phyloP scores from a whole-genome alignment of 768 basidiomycete species.

The Boletus rubescentipes region DNA sequence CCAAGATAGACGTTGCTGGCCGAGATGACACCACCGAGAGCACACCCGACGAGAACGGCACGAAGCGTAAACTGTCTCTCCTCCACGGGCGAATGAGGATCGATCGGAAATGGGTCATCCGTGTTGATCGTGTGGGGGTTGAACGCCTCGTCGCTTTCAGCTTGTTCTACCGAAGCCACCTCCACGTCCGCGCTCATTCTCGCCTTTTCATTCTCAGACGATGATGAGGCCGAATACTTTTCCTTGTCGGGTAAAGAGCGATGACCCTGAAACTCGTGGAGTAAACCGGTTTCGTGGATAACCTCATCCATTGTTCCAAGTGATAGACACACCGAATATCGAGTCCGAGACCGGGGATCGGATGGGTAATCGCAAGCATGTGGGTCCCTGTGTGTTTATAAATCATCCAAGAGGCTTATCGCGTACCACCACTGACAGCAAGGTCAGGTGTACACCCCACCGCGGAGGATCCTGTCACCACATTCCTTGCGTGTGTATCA shows the following conservation, averaged over 20 bases:
- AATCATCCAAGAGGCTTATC: conserved; percentile 11
- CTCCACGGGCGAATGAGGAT: conserved; percentile 40
- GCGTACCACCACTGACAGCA: background rate
- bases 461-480: background rate
- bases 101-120: conserved; percentile 51
- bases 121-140: conserved; percentile 18
- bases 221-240: background rate
- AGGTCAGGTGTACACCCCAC: conserved; percentile 1
- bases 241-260: background rate
- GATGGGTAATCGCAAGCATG: background rate
- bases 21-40: conserved; percentile 53
- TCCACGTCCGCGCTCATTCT: background rate
- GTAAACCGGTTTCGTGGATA: background rate
- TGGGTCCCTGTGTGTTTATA: background rate
- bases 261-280: background rate
- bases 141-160: background rate
- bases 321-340: background rate
- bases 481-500: conserved; percentile 2
- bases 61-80: conserved; percentile 53
- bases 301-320: background rate
- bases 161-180: background rate
- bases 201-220: conserved; percentile 1
- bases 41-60: conserved; percentile 50
- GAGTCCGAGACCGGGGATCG: background rate
- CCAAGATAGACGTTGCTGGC: conserved; percentile 69